A percentile compares a stretch with the other conserved stretches of the same genome.
phyloP scores from a whole-genome alignment of 75 land plant genomes.

The Sequoia sempervirens region DNA sequence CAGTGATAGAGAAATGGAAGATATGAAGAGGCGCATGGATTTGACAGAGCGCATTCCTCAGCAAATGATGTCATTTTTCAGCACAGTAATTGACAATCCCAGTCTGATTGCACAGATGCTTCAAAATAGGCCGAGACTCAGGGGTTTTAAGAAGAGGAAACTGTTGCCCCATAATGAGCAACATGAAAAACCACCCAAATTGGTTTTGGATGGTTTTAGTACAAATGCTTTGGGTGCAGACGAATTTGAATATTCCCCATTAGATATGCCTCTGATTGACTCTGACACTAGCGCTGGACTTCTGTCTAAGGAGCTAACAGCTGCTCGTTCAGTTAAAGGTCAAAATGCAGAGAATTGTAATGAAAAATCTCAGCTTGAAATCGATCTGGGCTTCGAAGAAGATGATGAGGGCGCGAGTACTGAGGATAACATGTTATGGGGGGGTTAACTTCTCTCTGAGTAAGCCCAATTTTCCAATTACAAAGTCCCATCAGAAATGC shows the following conservation, averaged over 20 bases:
- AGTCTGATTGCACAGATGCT: constrained; percentile 26
- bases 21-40: constrained; percentile 40
- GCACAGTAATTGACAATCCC: constrained; percentile 44
- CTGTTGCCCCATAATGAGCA: background rate
- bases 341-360: background rate
- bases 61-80: constrained; percentile 63
- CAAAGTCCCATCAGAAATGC: background rate
- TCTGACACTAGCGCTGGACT: background rate
- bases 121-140: background rate
- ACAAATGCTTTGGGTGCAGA: background rate
- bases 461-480: background rate
- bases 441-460: background rate
- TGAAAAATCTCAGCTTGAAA: background rate
- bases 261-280: background rate
- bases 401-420: background rate
- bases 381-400: background rate
- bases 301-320: background rate
- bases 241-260: background rate
- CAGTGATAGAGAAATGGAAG: constrained; percentile 32
- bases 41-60: constrained; percentile 51
- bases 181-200: background rate
- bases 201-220: background rate
- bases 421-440: background rate
- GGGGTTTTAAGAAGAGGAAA: background rate
- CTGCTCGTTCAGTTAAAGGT: background rate